A percentile compares a stretch with the other conserved stretches of the same genome.
Evolutionary conservation across 768 basidiomycete species (phyloP).

Genomic region (Phlebiopsis gigantea): DNA sequence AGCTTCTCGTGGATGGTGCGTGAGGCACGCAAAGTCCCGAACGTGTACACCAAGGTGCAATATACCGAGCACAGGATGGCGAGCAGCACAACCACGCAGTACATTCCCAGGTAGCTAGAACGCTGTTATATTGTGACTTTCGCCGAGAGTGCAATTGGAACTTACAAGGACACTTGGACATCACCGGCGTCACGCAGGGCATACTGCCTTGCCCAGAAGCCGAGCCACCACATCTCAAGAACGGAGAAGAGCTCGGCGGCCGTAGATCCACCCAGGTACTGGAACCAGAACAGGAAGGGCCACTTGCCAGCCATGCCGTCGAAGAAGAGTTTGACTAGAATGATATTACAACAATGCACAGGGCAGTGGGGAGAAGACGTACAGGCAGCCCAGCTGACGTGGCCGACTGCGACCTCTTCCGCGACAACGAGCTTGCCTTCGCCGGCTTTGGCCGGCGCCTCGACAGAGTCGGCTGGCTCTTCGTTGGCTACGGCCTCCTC

Average conservation of each 20-base stretch:
- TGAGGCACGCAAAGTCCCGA: constrained; percentile 44
- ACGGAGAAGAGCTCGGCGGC: constrained; percentile 18
- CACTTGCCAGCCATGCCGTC: constrained; percentile 20
- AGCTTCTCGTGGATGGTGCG: constrained; percentile 47
- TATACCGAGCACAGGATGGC: constrained; percentile 13
- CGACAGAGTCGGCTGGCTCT: not conserved
- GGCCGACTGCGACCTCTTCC: constrained; percentile 59
- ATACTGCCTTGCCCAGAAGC: constrained; percentile 25
- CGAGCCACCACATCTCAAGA: constrained; percentile 39
- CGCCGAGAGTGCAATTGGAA: not conserved
- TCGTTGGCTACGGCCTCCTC: not conserved
- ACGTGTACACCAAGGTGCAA: constrained; percentile 24
- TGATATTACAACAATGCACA: constrained; percentile 4
- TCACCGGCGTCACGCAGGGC: constrained; percentile 11
- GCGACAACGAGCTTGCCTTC: constrained; percentile 57
- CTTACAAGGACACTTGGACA: constrained; percentile 17
- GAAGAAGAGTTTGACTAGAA: constrained; percentile 25
- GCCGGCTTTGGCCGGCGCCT: constrained; percentile 14
- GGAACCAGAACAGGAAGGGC: constrained; percentile 28
- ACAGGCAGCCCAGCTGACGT: constrained; percentile 45
- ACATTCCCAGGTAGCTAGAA: constrained; percentile 42
- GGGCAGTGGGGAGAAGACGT: constrained; percentile 6
- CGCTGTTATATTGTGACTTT: not conserved
- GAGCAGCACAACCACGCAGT: constrained; percentile 31
- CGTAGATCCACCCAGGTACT: constrained; percentile 13